A percentile compares a stretch with the other conserved stretches of the same genome.
phyloP scores from a whole-genome alignment of 2,329 filamentous ascomycete species.

The Leptosphaerulina australis region DNA sequence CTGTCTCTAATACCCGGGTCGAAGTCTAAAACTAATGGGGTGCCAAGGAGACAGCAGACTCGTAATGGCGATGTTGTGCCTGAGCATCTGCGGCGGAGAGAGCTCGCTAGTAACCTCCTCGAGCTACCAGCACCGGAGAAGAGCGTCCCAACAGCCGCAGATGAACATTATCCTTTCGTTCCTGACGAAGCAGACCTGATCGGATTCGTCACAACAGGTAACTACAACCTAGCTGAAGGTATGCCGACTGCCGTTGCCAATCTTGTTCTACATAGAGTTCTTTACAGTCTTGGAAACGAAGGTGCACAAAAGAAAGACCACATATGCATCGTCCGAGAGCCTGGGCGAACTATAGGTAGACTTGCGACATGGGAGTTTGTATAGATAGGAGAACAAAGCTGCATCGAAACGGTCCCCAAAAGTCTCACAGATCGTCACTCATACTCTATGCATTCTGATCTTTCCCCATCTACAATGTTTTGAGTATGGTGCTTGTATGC shows the following conservation, averaged over 20 bases:
- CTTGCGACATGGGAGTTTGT: constrained; percentile 78
- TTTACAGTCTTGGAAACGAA: constrained; percentile 50
- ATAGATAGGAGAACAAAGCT: constrained; percentile 43
- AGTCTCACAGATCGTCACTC: too few relatives aligned
- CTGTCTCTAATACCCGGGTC: constrained; percentile 59
- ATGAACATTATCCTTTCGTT: constrained; percentile 66
- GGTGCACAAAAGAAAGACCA: constrained; percentile 42
- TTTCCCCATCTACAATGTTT: too few relatives aligned
- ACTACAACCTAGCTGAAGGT: constrained; percentile 79
- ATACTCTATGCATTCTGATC: too few relatives aligned
- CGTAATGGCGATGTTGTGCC: constrained; percentile 25
- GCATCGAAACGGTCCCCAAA: too few relatives aligned
- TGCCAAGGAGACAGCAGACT: constrained; percentile 22
- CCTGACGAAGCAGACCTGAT: constrained; percentile 78
- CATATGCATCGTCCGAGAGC: constrained; percentile 80
- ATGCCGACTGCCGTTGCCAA: constrained; percentile 76
- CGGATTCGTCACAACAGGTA: constrained; percentile 88
- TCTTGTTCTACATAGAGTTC: constrained; percentile 65
- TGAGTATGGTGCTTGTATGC: too few relatives aligned
- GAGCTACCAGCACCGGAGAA: constrained; percentile 15
- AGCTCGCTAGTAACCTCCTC: constrained; percentile 38
- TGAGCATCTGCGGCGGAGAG: constrained; percentile 24
- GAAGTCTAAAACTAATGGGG: constrained; percentile 2
- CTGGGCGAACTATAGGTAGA: constrained; percentile 78
- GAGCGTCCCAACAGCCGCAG: constrained; percentile 31